Evolutionary conservation across 331 rosid species (phyloP).

Genomic region (Acacia pycnantha): DNA sequence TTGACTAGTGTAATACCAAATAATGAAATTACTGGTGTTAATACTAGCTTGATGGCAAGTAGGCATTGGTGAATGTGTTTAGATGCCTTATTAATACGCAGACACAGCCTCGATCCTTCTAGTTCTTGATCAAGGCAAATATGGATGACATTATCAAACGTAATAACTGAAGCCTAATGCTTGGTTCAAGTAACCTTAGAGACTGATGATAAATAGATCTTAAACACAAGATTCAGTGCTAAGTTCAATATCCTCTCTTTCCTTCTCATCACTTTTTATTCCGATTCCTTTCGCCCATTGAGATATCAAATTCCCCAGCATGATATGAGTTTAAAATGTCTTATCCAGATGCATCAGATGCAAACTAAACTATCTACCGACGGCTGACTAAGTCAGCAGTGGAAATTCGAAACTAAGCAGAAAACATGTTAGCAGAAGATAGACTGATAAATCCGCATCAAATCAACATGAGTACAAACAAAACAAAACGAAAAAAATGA

Average conservation of each 20-base stretch:
- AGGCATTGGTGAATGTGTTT: not conserved
- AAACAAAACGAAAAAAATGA: not conserved
- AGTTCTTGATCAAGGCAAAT: not conserved
- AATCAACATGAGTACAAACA: not conserved
- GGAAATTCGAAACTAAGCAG: not conserved
- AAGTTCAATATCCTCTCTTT: not conserved
- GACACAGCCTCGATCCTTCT: not conserved
- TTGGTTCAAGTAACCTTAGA: slow-evolving; percentile 3
- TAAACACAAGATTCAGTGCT: not conserved
- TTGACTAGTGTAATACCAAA: not conserved
- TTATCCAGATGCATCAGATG: slow-evolving; percentile 8
- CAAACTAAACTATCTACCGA: not conserved
- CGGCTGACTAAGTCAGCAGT: not conserved
- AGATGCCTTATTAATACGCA: not conserved
- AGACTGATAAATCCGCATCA: not conserved
- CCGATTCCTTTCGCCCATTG: not conserved
- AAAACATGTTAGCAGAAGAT: not conserved
- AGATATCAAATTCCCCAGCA: slow-evolving; percentile 2
- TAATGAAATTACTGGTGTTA: not conserved
- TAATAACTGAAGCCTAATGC: not conserved
- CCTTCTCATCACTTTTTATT: not conserved
- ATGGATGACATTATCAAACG: not conserved
- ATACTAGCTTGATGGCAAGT: slow-evolving; percentile 2
- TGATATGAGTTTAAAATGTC: not conserved
- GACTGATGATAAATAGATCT: not conserved